Base-by-base conservation (phyloP, 2,329 filamentous ascomycete species). In the Calycina herbarum region DNA sequence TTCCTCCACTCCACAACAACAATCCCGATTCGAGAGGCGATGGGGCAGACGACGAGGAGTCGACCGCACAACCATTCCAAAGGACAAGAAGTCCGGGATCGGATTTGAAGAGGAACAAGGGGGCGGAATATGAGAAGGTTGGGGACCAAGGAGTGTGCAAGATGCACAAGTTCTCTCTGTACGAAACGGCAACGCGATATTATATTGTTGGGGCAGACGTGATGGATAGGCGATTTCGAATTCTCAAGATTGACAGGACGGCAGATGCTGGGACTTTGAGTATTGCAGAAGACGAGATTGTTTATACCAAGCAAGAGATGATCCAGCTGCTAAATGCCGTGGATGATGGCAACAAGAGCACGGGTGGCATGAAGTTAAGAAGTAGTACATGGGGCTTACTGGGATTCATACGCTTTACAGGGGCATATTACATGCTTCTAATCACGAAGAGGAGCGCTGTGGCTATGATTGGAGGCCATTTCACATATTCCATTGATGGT, bases 81-180 rank as follows among this genome's bases (percentile, higher is more conserved):
- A 82, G 86, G 58, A 84, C 81, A 3, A 81, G 79, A 27, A 88
- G 84, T 71, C 85, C 74, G 5, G 67, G 67, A 40, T 71, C 71
- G 15, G 73, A 76, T 38, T 54, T 68, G 60, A 73, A 72, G 62
- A 70, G 71, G 57, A 74, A 71, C 51, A 76, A 72, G 64, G 72
- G 71, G 17, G 72, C 71, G 15, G 71, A 67, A 62, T 74, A 76
- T 64, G 74, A 73, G 51, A 76, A 76, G 61, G 69, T 74, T 57
- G 72, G 72, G 13, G 80, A 81, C 64, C 79, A 83, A 63, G 80
- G 81, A 1, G 78, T 84, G 57, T 81, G 79, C 65, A 82, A 82
- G 64, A 97, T 99, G 93, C 93, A 97, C 81, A 96, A 95, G 74
- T 98, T 97, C 78, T 95, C 92, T n/a, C 81, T 99, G 27, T 98